Evolutionary conservation across 2,329 filamentous ascomycete genomes (phyloP).

Genomic region (Neofusicoccum ribis): DNA sequence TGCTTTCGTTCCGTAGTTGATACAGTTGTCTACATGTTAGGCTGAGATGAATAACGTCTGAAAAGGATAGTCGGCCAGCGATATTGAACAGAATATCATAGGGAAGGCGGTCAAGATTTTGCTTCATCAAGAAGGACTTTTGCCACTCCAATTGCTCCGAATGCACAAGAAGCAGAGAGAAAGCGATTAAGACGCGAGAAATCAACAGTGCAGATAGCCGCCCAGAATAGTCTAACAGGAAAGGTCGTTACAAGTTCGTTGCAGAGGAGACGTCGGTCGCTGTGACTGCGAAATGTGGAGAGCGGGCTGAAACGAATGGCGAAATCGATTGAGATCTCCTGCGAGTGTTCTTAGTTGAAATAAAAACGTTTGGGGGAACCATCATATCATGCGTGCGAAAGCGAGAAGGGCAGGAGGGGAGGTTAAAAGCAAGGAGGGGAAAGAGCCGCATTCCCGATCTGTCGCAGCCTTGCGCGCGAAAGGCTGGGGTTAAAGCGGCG

Average conservation of each 20-base stretch:
- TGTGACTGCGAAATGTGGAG: background rate
- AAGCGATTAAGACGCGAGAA: background rate
- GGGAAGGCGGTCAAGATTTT: constrained; percentile 52
- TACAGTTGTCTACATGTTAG: constrained; percentile 54
- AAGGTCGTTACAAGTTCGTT: background rate
- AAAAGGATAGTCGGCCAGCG: constrained; percentile 32
- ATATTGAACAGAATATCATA: constrained; percentile 67
- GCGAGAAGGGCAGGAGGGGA: background rate
- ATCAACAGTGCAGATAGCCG: background rate
- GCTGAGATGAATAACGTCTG: constrained; percentile 50
- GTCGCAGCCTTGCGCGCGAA: background rate
- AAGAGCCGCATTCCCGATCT: too few species aligned
- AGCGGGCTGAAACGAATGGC: background rate
- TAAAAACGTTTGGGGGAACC: background rate
- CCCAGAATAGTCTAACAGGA: background rate
- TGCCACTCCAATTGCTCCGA: background rate
- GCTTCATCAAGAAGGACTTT: constrained; percentile 28
- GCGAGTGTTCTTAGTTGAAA: constrained; percentile 7
- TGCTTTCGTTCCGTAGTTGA: constrained; percentile 54
- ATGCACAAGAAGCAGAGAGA: background rate
- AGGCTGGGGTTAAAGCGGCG: too few species aligned
- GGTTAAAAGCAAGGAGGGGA: background rate
- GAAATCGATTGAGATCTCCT: background rate
- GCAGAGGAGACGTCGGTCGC: background rate
- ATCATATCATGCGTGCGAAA: background rate